Base-by-base conservation (phyloP, 495 filamentous ascomycete genomes). In the Aspergillus ellipticus region DNA sequence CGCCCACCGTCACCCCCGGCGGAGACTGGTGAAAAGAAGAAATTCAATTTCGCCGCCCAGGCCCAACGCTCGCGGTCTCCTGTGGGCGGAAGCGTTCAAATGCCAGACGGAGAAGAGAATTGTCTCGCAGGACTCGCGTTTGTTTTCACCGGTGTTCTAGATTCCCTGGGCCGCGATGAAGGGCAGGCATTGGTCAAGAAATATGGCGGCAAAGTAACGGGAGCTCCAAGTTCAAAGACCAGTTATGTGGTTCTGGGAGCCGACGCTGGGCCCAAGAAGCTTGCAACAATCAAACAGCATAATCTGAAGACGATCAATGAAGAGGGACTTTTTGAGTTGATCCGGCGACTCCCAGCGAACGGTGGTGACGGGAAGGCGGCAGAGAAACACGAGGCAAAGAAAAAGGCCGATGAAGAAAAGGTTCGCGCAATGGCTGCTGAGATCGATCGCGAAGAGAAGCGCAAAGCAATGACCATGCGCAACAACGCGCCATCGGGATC, bases 61-160 rank as follows among this genome's bases (percentile, higher is more conserved):
- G 80, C 69, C 42, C 56, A 84, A 79, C 71, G 73, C 75, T 54
- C 81, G 67, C 47, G 71, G 42, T 79, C 86, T 5, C 82, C 88
- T 37, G 83, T 80, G 28, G 80, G 79, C 33, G 86, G 81, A 20
- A 74, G 80, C 13, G 82, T 77, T 53, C 89, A 92, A n/a, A 72
- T 94, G 49, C 94, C 94, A 10, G 78, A 79, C 24, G 94, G 94
- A 7, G 86, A 84, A 49, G 89, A 94, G 15, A 92, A 97, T 60
- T 99, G 94, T 67, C 79, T 99, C 48, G 85, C 89, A 42, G 95
- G 94, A n/a, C 75, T 97, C 55, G 85, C 85, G 0, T 99, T 99
- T 62, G 94, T 99, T n/a, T 99, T 99, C 58, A 97, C 94, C 13
- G 94, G 94, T 20, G 74, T 96, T 17, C 77, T 96, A 28, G 81